These are phyloP conservation scores for Cercospora sesami DNA, from an alignment of 2,329 filamentous ascomycete genomes.

Conservation along the genomic window DNA sequence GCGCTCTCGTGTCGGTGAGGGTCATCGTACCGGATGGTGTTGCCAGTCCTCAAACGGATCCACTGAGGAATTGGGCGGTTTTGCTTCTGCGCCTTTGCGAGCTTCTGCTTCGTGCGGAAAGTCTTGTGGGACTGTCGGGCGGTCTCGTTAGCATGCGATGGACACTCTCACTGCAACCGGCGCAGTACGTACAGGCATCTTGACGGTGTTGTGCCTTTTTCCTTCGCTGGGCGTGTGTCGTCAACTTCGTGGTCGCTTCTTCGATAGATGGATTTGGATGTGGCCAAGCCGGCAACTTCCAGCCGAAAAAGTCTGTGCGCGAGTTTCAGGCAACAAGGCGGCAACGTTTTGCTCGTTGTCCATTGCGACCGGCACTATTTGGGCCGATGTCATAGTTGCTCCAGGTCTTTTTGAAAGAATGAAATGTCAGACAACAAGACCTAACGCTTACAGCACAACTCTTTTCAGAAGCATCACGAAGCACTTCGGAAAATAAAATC, in stretches of 20 bases:
- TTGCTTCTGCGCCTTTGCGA: conserved; percentile 99
- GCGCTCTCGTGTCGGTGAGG: background rate
- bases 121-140: conserved; percentile 88
- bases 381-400: conserved; percentile 14
- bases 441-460: conserved; percentile 1
- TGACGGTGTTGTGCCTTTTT: conserved; percentile 30
- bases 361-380: conserved; percentile 8
- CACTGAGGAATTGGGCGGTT: conserved; percentile 99
- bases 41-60: conserved; percentile 97
- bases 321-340: conserved; percentile 3
- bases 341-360: conserved; percentile 2
- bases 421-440: background rate
- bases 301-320: conserved; percentile 12
- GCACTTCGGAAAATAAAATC: background rate
- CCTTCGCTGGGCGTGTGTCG: conserved; percentile 22
- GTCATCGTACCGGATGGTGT: conserved; percentile 92
- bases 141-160: conserved; percentile 16
- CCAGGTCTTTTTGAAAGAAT: conserved; percentile 1
- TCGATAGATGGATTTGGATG: conserved; percentile 8
- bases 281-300: conserved; percentile 3
- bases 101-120: conserved; percentile 99
- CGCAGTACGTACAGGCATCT: conserved; percentile 38
- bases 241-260: conserved; percentile 6
- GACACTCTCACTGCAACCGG: background rate
- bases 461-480: conserved; percentile 16